Percentiles rank a stretch among this genome's conserved stretches.
These are phyloP conservation scores for Epithele typhae DNA, from an alignment of 768 basidiomycete species.

Conservation along the genomic window DNA sequence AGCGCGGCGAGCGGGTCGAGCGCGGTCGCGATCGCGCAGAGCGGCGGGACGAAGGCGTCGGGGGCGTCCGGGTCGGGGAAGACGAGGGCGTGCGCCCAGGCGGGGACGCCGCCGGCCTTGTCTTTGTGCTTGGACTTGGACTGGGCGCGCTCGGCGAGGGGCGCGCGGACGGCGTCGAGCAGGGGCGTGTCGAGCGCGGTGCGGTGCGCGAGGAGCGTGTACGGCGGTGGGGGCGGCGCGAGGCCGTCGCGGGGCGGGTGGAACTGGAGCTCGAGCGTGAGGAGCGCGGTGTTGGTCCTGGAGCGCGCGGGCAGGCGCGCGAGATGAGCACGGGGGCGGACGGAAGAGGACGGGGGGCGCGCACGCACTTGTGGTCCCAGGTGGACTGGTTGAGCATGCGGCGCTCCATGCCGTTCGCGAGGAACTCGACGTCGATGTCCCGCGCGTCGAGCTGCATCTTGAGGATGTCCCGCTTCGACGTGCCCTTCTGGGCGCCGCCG, in stretches of 20 bases:
- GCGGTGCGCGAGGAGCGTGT: slow-evolving; percentile 59
- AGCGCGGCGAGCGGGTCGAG: slow-evolving; percentile 30
- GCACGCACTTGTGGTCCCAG: slow-evolving; percentile 75
- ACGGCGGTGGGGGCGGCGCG: slow-evolving; percentile 35
- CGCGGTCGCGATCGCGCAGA: slow-evolving; percentile 55
- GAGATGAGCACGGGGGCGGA: background rate
- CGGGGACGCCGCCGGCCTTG: slow-evolving; percentile 29
- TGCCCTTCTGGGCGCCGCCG: slow-evolving; percentile 25
- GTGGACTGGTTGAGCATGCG: slow-evolving; percentile 74
- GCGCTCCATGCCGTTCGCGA: slow-evolving; percentile 81
- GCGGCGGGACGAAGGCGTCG: slow-evolving; percentile 50
- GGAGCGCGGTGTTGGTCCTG: slow-evolving; percentile 62
- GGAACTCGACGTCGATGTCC: slow-evolving; percentile 71
- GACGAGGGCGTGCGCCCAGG: slow-evolving; percentile 55
- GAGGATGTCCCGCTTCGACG: slow-evolving; percentile 63
- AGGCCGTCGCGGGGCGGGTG: slow-evolving; percentile 48
- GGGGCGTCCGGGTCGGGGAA: slow-evolving; percentile 51
- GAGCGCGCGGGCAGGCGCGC: background rate
- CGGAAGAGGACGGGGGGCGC: slow-evolving; percentile 9
- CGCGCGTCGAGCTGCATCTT: slow-evolving; percentile 61
- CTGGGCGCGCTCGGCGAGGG: slow-evolving; percentile 37
- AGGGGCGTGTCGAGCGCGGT: slow-evolving; percentile 51
- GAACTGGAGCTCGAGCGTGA: slow-evolving; percentile 74
- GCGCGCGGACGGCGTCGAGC: slow-evolving; percentile 43
- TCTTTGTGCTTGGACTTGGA: slow-evolving; percentile 51